These are phyloP conservation scores for Camellia oleifera DNA, from an alignment of 179 eudicot species.

Conservation along the genomic window DNA sequence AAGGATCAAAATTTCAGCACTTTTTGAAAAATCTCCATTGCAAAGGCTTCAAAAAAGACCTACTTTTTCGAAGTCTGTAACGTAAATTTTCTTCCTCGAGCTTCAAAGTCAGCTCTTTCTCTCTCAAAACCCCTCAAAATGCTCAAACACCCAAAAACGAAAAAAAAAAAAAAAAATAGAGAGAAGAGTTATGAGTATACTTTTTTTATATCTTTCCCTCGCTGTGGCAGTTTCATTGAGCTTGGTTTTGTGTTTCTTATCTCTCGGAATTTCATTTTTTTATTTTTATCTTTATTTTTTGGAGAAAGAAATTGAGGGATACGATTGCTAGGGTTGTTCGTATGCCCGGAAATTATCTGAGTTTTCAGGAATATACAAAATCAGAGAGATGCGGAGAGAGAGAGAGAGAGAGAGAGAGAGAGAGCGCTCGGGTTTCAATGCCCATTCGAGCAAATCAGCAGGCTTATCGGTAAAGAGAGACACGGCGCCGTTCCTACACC, in stretches of 20 bases:
- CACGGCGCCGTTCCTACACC: background rate
- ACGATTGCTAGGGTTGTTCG: background rate
- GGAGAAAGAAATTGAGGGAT: background rate
- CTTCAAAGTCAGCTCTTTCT: background rate
- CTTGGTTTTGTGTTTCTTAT: background rate
- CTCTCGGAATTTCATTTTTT: too few species aligned
- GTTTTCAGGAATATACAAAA: background rate
- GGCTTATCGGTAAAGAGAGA: conserved; percentile 12
- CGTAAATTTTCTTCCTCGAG: conserved; percentile 19
- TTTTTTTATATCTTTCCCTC: background rate
- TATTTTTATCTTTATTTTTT: too few species aligned
- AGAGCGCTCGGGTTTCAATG: conserved; percentile 14
- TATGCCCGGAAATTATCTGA: background rate
- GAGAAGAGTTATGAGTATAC: background rate
- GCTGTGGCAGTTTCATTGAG: background rate
- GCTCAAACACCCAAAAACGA: background rate
- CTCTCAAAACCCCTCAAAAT: conserved; percentile 2
- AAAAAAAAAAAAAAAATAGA: background rate
- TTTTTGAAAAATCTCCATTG: background rate
- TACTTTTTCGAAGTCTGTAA: conserved; percentile 1
- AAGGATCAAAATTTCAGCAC: background rate
- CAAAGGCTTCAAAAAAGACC: background rate
- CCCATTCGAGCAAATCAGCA: conserved; percentile 14
- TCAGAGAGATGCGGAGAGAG: background rate
- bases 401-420: conserved; percentile 5